These are phyloP conservation scores for Hypoxylon fuscum DNA, from an alignment of 495 filamentous ascomycete species.

Conservation along the genomic window DNA sequence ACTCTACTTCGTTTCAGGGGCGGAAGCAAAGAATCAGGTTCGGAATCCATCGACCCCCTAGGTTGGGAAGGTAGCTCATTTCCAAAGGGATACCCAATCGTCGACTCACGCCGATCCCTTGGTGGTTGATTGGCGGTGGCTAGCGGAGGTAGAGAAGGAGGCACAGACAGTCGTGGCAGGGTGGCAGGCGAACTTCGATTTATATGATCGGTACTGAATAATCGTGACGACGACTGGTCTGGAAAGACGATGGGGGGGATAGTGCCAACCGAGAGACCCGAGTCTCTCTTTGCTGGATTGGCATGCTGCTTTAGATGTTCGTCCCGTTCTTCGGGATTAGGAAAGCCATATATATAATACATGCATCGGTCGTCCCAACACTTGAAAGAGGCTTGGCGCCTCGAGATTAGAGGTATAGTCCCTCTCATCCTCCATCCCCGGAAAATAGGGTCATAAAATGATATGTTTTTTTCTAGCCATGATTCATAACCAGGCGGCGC, in stretches of 20 bases:
- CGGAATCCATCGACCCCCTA: conserved; percentile 56
- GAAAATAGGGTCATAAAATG: conserved; percentile 55
- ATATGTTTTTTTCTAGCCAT: conserved; percentile 58
- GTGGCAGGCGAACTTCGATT: conserved; percentile 38
- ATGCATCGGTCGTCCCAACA: conserved; percentile 61
- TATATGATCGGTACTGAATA: conserved; percentile 41
- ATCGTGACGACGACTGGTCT: conserved; percentile 47
- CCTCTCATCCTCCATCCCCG: conserved; percentile 53
- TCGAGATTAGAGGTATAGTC: conserved; percentile 50
- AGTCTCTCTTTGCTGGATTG: conserved; percentile 51
- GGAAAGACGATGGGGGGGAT: conserved; percentile 50
- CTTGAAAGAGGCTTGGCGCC: conserved; percentile 55
- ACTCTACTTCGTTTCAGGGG: conserved; percentile 59
- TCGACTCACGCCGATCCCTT: conserved; percentile 55
- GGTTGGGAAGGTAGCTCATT: conserved; percentile 50
- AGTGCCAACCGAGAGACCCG: conserved; percentile 52
- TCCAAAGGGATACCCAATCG: conserved; percentile 54
- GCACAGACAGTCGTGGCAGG: conserved; percentile 52
- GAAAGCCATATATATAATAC: conserved; percentile 62
- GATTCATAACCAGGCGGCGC: conserved; percentile 53
- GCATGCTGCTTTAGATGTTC: conserved; percentile 57
- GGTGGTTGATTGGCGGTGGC: conserved; percentile 46
- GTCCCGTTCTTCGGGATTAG: conserved; percentile 55
- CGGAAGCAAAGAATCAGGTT: conserved; percentile 59
- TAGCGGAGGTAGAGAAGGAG: conserved; percentile 50